These are phyloP conservation scores for Glonium stellatum DNA, from an alignment of 495 filamentous ascomycete species.

Conservation along the genomic window DNA sequence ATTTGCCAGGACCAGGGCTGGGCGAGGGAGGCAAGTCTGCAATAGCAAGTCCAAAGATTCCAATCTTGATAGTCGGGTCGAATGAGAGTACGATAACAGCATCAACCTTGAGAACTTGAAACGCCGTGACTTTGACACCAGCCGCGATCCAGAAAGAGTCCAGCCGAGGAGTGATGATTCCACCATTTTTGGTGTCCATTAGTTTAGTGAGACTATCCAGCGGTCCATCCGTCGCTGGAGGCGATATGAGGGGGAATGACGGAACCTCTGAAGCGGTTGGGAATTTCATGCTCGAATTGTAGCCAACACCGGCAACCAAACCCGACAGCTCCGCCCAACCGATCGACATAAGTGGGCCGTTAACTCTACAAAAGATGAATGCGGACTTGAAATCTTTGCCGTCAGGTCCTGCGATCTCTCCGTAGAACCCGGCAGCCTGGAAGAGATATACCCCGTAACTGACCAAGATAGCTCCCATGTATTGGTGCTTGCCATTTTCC, in stretches of 20 bases:
- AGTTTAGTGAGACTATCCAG: not conserved
- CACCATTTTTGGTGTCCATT: not conserved
- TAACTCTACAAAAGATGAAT: constrained; percentile 1
- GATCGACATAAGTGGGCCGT: not conserved
- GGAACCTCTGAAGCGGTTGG: not conserved
- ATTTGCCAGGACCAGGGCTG: not conserved
- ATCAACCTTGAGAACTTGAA: constrained; percentile 38
- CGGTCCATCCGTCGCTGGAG: not conserved
- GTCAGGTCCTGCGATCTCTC: not conserved
- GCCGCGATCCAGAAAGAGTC: constrained; percentile 39
- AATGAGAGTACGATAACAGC: constrained; percentile 23
- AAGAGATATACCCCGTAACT: constrained; percentile 1
- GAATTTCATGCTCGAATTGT: not conserved
- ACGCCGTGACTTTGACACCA: constrained; percentile 39
- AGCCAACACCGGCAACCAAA: constrained; percentile 33
- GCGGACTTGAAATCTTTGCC: not conserved
- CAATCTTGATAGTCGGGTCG: not conserved
- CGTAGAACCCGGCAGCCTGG: constrained; percentile 5
- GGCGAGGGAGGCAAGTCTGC: constrained; percentile 4
- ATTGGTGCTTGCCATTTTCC: constrained; percentile 10
- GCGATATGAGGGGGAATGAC: not conserved
- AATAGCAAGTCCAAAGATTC: constrained; percentile 2
- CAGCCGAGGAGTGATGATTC: constrained; percentile 27
- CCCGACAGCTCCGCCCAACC: constrained; percentile 18
- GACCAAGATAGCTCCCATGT: constrained; percentile 29